These are phyloP conservation scores for Silene conica DNA, from an alignment of 148 eudicot species.

Conservation along the genomic window DNA sequence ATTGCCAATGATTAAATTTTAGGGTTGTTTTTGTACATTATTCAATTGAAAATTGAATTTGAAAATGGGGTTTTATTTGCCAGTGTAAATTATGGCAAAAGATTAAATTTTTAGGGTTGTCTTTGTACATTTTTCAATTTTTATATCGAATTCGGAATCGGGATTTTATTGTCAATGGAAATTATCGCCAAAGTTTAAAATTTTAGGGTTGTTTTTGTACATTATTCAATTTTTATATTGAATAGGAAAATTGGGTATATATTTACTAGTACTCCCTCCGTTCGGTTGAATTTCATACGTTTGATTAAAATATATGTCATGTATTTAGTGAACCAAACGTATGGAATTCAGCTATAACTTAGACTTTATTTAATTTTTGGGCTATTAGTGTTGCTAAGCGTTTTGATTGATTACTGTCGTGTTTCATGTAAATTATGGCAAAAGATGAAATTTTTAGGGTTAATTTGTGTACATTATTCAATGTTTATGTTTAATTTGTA, in stretches of 20 bases:
- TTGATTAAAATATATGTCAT: no score
- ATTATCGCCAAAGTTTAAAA: no score
- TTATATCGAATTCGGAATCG: background rate
- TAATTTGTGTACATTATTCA: background rate
- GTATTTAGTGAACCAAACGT: no score
- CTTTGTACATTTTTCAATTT: background rate
- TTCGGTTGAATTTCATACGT: no score
- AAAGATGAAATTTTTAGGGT: background rate
- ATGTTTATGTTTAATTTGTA: background rate
- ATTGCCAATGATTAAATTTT: background rate
- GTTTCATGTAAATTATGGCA: background rate
- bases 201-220: no score
- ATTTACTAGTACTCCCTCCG: no score
- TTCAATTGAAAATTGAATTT: background rate
- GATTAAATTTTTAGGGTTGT: no score
- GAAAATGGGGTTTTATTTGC: background rate
- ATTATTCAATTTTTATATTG: background rate
- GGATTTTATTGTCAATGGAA: background rate
- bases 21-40: constrained; percentile 1
- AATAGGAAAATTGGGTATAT: background rate
- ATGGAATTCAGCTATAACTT: no score
- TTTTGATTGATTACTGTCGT: background rate
- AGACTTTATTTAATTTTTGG: no score
- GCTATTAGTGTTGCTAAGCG: background rate
- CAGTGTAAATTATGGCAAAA: no score